Conservation (phyloP, 2,329 filamentous ascomycete genomes). For the Raffaelea ambrosiae region DNA sequence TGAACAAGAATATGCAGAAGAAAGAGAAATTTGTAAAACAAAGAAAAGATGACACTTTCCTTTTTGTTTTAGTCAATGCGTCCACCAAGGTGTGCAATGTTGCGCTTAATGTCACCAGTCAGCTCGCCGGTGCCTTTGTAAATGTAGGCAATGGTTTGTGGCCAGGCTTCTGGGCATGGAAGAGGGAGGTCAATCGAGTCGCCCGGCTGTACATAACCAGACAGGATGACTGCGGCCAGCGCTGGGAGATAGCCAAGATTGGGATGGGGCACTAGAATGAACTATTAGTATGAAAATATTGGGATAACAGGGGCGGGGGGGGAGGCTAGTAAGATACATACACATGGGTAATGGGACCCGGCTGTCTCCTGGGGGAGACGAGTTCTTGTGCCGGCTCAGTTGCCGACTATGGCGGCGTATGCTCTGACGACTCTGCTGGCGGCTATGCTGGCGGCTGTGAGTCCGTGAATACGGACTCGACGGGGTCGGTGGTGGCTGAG, state of each 20-base stretch:
- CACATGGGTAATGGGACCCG: slow-evolving; percentile 34
- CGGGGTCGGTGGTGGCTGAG: neutral
- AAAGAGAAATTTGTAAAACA: neutral
- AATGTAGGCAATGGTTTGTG: slow-evolving; percentile 43
- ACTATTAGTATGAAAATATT: neutral
- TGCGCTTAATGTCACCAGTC: slow-evolving; percentile 38
- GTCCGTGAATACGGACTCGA: slow-evolving; percentile 1
- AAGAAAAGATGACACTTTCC: neutral
- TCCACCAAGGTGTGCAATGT: slow-evolving; percentile 48
- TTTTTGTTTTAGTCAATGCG: slow-evolving; percentile 17
- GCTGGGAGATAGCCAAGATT: slow-evolving; percentile 42
- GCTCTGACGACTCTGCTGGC: slow-evolving; percentile 4
- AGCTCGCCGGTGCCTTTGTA: slow-evolving; percentile 42
- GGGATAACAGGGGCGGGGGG: neutral
- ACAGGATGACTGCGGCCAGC: slow-evolving; percentile 45
- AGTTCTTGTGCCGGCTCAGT: neutral
- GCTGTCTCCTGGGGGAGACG: neutral
- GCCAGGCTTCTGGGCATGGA: slow-evolving; percentile 48
- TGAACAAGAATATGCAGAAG: no score
- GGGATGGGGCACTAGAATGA: slow-evolving; percentile 35
- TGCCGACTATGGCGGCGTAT: neutral
- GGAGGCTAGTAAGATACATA: slow-evolving; percentile 31
- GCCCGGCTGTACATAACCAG: slow-evolving; percentile 39
- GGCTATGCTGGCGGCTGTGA: slow-evolving; percentile 1
- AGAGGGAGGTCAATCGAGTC: slow-evolving; percentile 50